Percentiles rank a stretch among this genome's conserved stretches.
Conservation (phyloP, 441 rosid genomes). For the Dalechampia spathulata region DNA sequence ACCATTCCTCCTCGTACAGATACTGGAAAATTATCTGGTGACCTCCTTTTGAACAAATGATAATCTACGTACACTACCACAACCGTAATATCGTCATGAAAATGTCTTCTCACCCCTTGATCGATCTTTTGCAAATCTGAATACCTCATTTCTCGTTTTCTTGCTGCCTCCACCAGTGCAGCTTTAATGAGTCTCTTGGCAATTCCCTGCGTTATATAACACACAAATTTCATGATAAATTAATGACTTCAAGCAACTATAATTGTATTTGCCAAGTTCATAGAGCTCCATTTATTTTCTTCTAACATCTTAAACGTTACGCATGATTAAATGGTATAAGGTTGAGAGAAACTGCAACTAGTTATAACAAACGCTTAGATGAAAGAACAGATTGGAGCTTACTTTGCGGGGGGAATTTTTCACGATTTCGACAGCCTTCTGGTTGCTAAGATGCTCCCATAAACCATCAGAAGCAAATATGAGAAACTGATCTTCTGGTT, state of each 20-base stretch:
- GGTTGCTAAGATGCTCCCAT: slow-evolving; percentile 86
- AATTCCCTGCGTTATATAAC: slow-evolving; percentile 37
- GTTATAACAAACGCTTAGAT: neutral
- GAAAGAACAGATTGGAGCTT: slow-evolving; percentile 9
- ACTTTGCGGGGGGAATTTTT: slow-evolving; percentile 55
- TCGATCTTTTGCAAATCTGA: slow-evolving; percentile 73
- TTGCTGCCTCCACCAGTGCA: slow-evolving; percentile 71
- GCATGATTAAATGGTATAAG: neutral
- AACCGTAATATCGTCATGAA: slow-evolving; percentile 83
- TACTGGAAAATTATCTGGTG: slow-evolving; percentile 21
- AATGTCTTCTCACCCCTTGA: slow-evolving; percentile 80
- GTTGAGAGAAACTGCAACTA: neutral
- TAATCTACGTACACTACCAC: slow-evolving; percentile 62
- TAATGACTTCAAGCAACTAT: neutral
- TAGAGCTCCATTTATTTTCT: neutral
- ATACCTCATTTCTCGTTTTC: slow-evolving; percentile 77
- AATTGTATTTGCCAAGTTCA: too few species aligned
- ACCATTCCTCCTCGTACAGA: slow-evolving; percentile 57
- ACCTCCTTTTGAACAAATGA: slow-evolving; percentile 24
- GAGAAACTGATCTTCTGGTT: slow-evolving; percentile 68
- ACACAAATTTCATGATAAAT: neutral
- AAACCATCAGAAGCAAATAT: slow-evolving; percentile 94
- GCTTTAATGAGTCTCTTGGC: slow-evolving; percentile 60
- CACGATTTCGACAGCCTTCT: slow-evolving; percentile 73
- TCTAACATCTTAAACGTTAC: neutral